Percentiles rank a stretch among this genome's conserved stretches.
Evolutionary conservation across 1,139 yeast genomes (phyloP).

Genomic region (Geotrichum klebahnii): DNA sequence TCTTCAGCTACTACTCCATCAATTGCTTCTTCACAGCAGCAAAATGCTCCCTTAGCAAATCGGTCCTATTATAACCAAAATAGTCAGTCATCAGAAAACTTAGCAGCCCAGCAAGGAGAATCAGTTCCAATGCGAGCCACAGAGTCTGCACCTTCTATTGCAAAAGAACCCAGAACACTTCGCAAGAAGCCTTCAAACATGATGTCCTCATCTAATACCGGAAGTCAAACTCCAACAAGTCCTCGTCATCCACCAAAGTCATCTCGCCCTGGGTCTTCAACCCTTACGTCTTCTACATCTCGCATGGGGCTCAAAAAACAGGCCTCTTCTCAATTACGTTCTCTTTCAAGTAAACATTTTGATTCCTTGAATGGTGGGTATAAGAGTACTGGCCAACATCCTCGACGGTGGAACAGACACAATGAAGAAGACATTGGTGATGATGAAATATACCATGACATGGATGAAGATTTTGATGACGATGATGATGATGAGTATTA

Average conservation of each 20-base stretch:
- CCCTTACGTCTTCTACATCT: slow-evolving; percentile 1
- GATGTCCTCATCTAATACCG: slow-evolving; percentile 2
- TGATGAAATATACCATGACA: slow-evolving; percentile 25
- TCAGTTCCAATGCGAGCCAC: slow-evolving; percentile 4
- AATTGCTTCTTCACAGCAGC: slow-evolving; percentile 10
- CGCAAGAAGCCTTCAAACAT: slow-evolving; percentile 12
- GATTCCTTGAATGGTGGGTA: slow-evolving; percentile 6
- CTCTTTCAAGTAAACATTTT: slow-evolving; percentile 7
- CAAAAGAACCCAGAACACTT: slow-evolving; percentile 9
- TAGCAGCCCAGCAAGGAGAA: background rate
- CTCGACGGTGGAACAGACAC: slow-evolving; percentile 11
- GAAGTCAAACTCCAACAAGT: slow-evolving; percentile 3
- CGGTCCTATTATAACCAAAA: background rate
- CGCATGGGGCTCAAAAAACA: slow-evolving; percentile 6
- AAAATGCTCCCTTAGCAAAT: too few species aligned
- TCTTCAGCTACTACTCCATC: background rate
- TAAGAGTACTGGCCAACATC: slow-evolving; percentile 8
- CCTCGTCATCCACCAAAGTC: slow-evolving; percentile 5
- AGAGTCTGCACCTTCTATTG: slow-evolving; percentile 13
- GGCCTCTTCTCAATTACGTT: slow-evolving; percentile 8
- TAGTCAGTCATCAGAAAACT: slow-evolving; percentile 10
- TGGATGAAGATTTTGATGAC: slow-evolving; percentile 26
- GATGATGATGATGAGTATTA: slow-evolving; percentile 27
- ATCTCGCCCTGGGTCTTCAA: background rate
- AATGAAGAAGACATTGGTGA: slow-evolving; percentile 36